Evolutionary conservation across 345 rosid species (phyloP).

Genomic region (Cardiospermum halicacabum): DNA sequence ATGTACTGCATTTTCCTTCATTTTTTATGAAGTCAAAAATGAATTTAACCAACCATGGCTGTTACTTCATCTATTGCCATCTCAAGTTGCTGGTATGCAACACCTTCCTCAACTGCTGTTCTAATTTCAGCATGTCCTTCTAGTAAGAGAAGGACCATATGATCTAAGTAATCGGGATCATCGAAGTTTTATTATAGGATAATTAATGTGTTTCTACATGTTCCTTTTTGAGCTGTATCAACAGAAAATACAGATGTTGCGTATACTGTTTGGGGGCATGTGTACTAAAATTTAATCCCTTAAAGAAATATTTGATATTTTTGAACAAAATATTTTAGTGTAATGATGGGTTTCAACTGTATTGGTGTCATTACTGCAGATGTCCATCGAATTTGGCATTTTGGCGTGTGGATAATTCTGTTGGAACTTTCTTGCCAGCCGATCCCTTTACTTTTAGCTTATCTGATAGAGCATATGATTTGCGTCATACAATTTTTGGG

Average conservation of each 20-base stretch:
- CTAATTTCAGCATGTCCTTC: background rate
- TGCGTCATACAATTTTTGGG: constrained; percentile 62
- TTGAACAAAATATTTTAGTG: background rate
- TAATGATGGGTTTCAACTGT: background rate
- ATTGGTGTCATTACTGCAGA: constrained; percentile 41
- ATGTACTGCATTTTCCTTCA: no score
- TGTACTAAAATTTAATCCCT: no score
- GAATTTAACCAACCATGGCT: background rate
- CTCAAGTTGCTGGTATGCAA: background rate
- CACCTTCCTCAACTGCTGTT: background rate
- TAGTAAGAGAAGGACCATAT: background rate
- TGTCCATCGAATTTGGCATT: constrained; percentile 58
- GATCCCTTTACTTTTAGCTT: constrained; percentile 46
- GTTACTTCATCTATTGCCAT: background rate
- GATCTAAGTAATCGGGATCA: background rate
- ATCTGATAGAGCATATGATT: constrained; percentile 66
- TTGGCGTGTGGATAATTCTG: constrained; percentile 88
- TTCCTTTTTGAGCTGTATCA: background rate
- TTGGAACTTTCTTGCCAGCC: constrained; percentile 84
- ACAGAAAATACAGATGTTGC: background rate
- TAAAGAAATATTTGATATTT: no score
- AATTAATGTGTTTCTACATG: background rate
- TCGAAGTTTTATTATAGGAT: background rate
- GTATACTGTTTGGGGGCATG: no score
- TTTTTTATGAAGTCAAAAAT: background rate